Conservation (phyloP, 1,284 basidiomycete species). For the Ganoderma sp. region DNA sequence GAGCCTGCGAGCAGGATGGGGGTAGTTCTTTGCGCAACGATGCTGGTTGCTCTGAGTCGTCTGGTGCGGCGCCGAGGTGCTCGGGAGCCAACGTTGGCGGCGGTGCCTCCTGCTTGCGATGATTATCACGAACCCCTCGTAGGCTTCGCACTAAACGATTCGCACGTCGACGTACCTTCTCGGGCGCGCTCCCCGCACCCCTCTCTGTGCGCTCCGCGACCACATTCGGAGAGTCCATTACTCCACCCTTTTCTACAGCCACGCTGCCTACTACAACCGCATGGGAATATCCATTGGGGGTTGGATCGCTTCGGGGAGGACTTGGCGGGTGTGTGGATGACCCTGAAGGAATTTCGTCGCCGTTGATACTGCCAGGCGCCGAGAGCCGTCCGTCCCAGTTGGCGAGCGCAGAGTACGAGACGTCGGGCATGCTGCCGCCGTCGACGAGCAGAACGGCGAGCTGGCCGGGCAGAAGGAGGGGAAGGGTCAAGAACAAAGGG, state of each 20-base stretch:
- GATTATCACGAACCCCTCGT: background rate
- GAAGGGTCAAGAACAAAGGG: background rate
- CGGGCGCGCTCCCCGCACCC: slow-evolving; percentile 7
- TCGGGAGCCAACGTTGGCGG: too few relatives aligned
- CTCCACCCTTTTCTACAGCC: too few relatives aligned
- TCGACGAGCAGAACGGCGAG: background rate
- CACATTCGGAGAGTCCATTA: background rate
- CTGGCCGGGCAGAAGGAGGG: background rate
- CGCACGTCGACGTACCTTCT: slow-evolving; percentile 17
- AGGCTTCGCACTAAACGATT: background rate
- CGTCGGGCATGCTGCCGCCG: slow-evolving; percentile 12
- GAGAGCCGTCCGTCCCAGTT: slow-evolving; percentile 38
- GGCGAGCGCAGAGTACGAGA: slow-evolving; percentile 35
- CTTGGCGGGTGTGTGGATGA: slow-evolving; percentile 8
- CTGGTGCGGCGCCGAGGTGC: too few relatives aligned
- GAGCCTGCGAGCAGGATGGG: too few relatives aligned
- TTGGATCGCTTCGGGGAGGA: background rate
- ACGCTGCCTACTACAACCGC: too few relatives aligned
- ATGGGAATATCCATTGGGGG: background rate
- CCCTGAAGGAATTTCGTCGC: slow-evolving; percentile 13
- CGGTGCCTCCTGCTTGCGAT: too few relatives aligned
- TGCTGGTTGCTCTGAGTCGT: too few relatives aligned
- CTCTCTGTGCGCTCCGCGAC: slow-evolving; percentile 2
- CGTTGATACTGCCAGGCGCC: slow-evolving; percentile 11
- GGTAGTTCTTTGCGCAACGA: too few relatives aligned